A percentile compares a stretch with the other conserved stretches of the same genome.
Conservation (phyloP, 163 green algal species). For the Chlorella variabilis region DNA sequence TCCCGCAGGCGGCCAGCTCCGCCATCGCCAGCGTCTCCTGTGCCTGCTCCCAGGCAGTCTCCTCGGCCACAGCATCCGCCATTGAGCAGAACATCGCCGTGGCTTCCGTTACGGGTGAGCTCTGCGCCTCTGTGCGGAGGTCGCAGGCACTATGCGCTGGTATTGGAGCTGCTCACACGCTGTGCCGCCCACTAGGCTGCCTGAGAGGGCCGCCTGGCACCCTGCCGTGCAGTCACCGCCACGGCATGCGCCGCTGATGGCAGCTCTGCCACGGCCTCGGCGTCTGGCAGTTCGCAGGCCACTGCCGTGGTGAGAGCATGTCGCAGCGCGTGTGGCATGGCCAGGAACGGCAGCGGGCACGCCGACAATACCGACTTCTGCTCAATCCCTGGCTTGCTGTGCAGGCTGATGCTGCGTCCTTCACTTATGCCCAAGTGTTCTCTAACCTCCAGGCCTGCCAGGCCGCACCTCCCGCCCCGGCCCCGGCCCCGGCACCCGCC, state of each 20-base stretch:
- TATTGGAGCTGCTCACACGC: no score
- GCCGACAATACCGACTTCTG: no score
- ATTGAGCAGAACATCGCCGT: conserved; percentile 19
- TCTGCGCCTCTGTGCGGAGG: no score
- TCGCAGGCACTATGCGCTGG: no score
- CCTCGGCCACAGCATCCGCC: not conserved
- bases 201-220: not conserved
- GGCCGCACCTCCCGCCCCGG: not conserved
- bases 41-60: conserved; percentile 13
- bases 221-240: not conserved
- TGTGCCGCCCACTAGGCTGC: no score
- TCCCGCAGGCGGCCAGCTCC: conserved; percentile 8
- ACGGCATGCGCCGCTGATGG: conserved; percentile 14
- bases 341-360: no score
- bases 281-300: not conserved
- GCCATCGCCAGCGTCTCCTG: conserved; percentile 19
- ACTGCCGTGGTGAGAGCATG: conserved; percentile 19
- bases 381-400: not conserved
- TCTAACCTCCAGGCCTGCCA: conserved; percentile 28
- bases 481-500: not conserved
- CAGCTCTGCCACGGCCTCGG: not conserved
- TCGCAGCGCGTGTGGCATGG: no score
- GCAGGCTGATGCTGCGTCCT: conserved; percentile 14
- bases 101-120: conserved; percentile 16
- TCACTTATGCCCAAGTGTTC: conserved; percentile 8